Evolutionary conservation across 108 stramenopile species (phyloP).

Genomic region (Phaeodactylum tricornutum): DNA sequence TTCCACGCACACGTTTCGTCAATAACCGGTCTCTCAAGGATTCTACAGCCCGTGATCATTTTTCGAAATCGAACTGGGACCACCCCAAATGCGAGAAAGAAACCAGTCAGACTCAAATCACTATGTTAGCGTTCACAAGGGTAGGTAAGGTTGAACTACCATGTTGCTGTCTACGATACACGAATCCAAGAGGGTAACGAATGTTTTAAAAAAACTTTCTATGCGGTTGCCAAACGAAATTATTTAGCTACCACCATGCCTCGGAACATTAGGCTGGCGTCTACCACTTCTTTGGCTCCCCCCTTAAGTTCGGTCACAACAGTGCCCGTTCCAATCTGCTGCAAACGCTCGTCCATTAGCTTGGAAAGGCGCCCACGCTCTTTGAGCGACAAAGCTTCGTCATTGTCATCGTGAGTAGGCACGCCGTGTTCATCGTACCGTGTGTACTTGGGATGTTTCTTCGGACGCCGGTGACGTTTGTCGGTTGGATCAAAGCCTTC

Average conservation of each 20-base stretch:
- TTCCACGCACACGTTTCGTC: too few species aligned
- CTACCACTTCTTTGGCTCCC: slow-evolving; percentile 60
- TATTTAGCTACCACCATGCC: slow-evolving; percentile 46
- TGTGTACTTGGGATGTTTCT: slow-evolving; percentile 73
- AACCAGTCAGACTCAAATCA: too few species aligned
- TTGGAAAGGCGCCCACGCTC: slow-evolving; percentile 36
- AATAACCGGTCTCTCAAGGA: too few species aligned
- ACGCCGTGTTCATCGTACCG: slow-evolving; percentile 60
- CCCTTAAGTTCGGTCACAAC: slow-evolving; percentile 65
- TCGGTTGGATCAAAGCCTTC: slow-evolving; percentile 95
- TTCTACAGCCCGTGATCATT: too few species aligned
- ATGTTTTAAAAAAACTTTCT: too few species aligned
- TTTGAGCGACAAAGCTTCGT: slow-evolving; percentile 29
- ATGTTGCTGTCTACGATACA: too few species aligned
- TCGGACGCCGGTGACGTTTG: slow-evolving; percentile 65
- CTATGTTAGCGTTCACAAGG: too few species aligned
- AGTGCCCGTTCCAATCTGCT: slow-evolving; percentile 45
- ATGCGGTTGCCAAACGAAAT: too few species aligned
- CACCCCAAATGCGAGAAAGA: too few species aligned
- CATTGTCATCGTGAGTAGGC: slow-evolving; percentile 74
- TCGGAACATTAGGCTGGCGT: slow-evolving; percentile 84
- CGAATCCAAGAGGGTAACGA: too few species aligned
- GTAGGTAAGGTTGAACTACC: too few species aligned
- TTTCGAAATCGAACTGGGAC: too few species aligned
- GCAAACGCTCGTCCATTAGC: slow-evolving; percentile 61